Base-by-base conservation (phyloP, 768 basidiomycete species). In the Cystobasidium onofrii region DNA sequence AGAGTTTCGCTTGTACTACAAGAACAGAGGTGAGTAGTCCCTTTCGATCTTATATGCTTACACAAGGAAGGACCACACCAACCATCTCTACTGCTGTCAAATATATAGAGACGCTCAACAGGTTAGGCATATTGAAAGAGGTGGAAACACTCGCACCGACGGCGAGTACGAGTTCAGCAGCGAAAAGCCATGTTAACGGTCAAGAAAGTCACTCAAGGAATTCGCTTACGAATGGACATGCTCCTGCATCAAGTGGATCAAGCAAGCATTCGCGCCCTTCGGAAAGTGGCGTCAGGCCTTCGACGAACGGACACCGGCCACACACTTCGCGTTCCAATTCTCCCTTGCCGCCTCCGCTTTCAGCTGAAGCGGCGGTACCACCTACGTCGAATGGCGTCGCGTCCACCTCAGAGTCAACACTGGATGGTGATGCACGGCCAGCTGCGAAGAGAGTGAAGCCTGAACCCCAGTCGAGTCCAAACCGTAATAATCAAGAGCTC, bases 1-100 rank as follows among this genome's bases (percentile, higher is more conserved):
- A 23, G 69, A 71, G 25, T 71, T 71, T 44, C 52, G 69, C 20
- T 54, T 71, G 20, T 71, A 57, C 31, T 71, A 71, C 69, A 71
- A 71, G 55, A 36, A 27, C 18, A 7, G 69, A 13, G 54, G 69
- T 71, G 36, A 33, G 54, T n/a, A n/a, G n/a, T n/a, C n/a, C n/a
- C n/a, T n/a, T n/a, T n/a, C n/a, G n/a, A n/a, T n/a, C n/a, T n/a
- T n/a, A n/a, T n/a, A n/a, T n/a, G n/a, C n/a, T n/a, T n/a, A n/a
- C n/a, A n/a, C n/a, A n/a, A n/a, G n/a, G n/a, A n/a, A n/a, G n/a
- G n/a, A n/a, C n/a, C n/a, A n/a, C n/a, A n/a, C n/a, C n/a, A n/a
- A n/a, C n/a, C n/a, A n/a, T n/a, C n/a, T n/a, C n/a, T n/a, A n/a
- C n/a, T n/a, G n/a, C n/a, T n/a, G n/a, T n/a, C n/a, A n/a, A n/a